Conservation (phyloP, 495 filamentous ascomycete genomes). For the Aspergillus homomorphus region DNA sequence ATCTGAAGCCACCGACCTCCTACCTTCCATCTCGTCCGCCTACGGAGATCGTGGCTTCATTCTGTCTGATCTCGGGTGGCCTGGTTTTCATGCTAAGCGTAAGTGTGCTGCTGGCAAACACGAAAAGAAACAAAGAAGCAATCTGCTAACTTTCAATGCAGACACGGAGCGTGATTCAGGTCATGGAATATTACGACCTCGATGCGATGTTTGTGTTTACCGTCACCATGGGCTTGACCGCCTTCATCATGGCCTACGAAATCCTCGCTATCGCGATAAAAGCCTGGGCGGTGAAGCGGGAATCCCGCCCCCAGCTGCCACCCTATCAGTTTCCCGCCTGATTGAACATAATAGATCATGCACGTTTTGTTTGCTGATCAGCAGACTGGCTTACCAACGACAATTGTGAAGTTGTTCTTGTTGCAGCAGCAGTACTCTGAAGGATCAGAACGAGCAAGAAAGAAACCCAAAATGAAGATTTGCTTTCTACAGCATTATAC, state of each 20-base stretch:
- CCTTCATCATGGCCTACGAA: conserved; percentile 82
- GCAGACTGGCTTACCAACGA: not conserved
- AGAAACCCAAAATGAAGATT: conserved; percentile 7
- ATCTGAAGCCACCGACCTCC: conserved; percentile 77
- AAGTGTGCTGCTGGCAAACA: conserved; percentile 28
- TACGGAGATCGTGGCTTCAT: conserved; percentile 78
- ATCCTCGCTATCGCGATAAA: conserved; percentile 79
- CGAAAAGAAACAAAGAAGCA: not conserved
- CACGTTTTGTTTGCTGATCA: not conserved
- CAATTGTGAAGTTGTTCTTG: not conserved
- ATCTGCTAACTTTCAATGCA: conserved; percentile 20
- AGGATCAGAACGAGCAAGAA: not conserved
- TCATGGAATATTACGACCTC: conserved; percentile 70
- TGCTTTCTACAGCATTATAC: conserved; percentile 26
- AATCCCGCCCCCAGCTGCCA: conserved; percentile 36
- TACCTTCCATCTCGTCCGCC: conserved; percentile 87
- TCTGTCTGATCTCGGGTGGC: conserved; percentile 84
- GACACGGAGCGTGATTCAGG: conserved; percentile 68
- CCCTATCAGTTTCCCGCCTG: conserved; percentile 26
- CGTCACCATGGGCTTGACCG: conserved; percentile 78
- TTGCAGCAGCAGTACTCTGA: not conserved
- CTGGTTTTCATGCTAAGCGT: conserved; percentile 92
- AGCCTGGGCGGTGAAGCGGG: conserved; percentile 75
- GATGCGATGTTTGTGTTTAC: conserved; percentile 94
- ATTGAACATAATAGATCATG: conserved; percentile 1